Percentiles rank a stretch among this genome's conserved stretches.
These are phyloP conservation scores for Camillea tinctor DNA, from an alignment of 2,329 filamentous ascomycete species.

Conservation along the genomic window DNA sequence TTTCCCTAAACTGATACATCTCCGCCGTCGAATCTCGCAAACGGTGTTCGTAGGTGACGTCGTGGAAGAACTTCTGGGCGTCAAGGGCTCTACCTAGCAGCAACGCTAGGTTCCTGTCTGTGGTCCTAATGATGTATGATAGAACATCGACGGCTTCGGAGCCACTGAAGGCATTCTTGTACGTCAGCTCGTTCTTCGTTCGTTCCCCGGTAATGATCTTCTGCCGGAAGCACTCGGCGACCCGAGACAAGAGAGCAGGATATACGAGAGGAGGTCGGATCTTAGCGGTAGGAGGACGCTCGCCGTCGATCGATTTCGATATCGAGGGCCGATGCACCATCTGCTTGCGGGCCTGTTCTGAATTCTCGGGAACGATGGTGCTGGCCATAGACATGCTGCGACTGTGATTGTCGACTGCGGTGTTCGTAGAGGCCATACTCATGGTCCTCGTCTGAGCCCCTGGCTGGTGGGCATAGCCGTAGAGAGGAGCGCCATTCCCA, in stretches of 20 bases:
- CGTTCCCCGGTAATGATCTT: constrained; percentile 83
- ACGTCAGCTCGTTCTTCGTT: constrained; percentile 94
- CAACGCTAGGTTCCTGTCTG: constrained; percentile 89
- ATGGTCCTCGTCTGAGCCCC: constrained; percentile 59
- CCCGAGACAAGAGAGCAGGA: constrained; percentile 87
- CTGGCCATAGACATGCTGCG: constrained; percentile 94
- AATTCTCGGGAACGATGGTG: constrained; percentile 65
- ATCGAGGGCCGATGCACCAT: constrained; percentile 56
- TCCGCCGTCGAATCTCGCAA: constrained; percentile 91
- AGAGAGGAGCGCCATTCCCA: constrained; percentile 21
- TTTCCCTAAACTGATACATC: constrained; percentile 96
- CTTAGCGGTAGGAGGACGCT: constrained; percentile 58
- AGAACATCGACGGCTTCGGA: constrained; percentile 94
- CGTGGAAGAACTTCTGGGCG: constrained; percentile 98
- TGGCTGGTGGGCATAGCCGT: constrained; percentile 44
- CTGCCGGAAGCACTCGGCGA: constrained; percentile 88
- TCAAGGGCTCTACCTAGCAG: constrained; percentile 88
- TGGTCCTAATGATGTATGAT: constrained; percentile 95
- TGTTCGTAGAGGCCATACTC: constrained; percentile 58
- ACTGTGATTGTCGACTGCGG: constrained; percentile 43
- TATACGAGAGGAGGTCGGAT: constrained; percentile 84
- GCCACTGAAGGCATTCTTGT: constrained; percentile 95
- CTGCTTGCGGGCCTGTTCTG: constrained; percentile 53
- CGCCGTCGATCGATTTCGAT: constrained; percentile 52
- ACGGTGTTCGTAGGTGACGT: constrained; percentile 96